Conservation (phyloP, 116 monocot species). For the Trichopus zeylanicus region DNA sequence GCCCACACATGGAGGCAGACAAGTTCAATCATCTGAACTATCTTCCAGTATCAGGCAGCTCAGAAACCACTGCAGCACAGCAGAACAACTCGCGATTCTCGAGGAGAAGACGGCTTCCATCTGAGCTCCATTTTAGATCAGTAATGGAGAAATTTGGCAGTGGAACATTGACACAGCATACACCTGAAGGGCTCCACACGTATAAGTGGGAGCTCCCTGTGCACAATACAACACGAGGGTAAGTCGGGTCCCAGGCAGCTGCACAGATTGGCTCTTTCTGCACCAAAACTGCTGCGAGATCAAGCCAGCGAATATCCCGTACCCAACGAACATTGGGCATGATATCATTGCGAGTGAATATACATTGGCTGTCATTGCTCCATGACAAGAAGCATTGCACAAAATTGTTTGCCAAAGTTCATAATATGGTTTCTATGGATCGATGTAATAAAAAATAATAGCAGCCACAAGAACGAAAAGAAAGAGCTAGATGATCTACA, state of each 20-base stretch:
- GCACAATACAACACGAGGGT: constrained; percentile 57
- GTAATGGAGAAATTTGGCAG: constrained; percentile 44
- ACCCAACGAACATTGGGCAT: constrained; percentile 79
- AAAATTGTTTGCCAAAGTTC: no score
- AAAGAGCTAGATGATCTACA: no score
- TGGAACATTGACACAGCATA: constrained; percentile 66
- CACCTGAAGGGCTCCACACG: constrained; percentile 84
- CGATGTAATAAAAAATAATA: no score
- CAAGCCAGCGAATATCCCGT: constrained; percentile 74
- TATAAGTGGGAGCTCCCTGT: constrained; percentile 75
- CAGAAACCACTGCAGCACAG: constrained; percentile 51
- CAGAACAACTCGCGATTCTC: constrained; percentile 82
- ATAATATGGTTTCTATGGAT: no score
- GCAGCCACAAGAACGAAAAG: no score
- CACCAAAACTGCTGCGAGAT: constrained; percentile 63
- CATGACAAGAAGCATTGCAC: constrained; percentile 85
- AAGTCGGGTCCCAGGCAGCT: constrained; percentile 81
- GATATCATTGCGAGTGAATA: constrained; percentile 77
- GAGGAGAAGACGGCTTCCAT: constrained; percentile 75
- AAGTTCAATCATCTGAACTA: constrained; percentile 34
- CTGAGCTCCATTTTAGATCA: constrained; percentile 85
- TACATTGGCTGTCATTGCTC: constrained; percentile 78
- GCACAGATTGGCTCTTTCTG: constrained; percentile 86
- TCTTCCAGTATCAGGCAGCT: constrained; percentile 36
- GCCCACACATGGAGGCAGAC: no score